Conservation (phyloP, 2,329 filamentous ascomycete genomes). For the Stagonosporopsis cucurbitacearum region DNA sequence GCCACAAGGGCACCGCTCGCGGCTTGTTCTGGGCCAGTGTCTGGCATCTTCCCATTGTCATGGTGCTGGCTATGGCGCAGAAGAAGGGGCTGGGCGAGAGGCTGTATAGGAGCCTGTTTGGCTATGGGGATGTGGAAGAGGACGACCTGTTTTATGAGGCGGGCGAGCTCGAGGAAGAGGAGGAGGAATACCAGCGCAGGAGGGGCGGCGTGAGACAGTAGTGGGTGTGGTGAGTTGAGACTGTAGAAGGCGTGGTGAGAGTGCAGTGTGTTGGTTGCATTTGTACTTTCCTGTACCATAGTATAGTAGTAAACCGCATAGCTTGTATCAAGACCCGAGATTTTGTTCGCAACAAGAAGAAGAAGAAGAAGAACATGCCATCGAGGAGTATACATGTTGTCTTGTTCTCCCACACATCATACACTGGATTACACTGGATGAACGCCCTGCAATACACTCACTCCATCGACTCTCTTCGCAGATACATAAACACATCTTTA, state of each 20-base stretch:
- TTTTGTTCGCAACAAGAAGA: not conserved
- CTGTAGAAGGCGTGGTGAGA: no score
- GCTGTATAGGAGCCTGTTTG: conserved; percentile 41
- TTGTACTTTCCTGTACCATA: conserved; percentile 1
- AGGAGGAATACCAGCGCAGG: conserved; percentile 1
- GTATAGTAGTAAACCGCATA: not conserved
- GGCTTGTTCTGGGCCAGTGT: conserved; percentile 96
- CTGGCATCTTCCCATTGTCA: conserved; percentile 89
- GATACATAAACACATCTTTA: not conserved
- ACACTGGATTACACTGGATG: not conserved
- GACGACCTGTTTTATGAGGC: conserved; percentile 45
- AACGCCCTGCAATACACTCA: not conserved
- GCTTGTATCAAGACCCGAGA: not conserved
- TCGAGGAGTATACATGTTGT: not conserved
- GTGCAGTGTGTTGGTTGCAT: no score
- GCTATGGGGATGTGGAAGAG: conserved; percentile 39
- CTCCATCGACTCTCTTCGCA: not conserved
- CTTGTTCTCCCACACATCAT: not conserved
- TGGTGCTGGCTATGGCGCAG: conserved; percentile 88
- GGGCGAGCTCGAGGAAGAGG: conserved; percentile 38
- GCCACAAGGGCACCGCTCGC: conserved; percentile 79
- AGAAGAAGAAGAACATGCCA: no score
- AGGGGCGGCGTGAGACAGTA: not conserved
- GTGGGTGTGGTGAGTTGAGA: not conserved
- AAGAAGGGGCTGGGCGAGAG: conserved; percentile 74